phyloP scores from a whole-genome alignment of 2,329 filamentous ascomycete species.

The Annulohypoxylon truncatum region DNA sequence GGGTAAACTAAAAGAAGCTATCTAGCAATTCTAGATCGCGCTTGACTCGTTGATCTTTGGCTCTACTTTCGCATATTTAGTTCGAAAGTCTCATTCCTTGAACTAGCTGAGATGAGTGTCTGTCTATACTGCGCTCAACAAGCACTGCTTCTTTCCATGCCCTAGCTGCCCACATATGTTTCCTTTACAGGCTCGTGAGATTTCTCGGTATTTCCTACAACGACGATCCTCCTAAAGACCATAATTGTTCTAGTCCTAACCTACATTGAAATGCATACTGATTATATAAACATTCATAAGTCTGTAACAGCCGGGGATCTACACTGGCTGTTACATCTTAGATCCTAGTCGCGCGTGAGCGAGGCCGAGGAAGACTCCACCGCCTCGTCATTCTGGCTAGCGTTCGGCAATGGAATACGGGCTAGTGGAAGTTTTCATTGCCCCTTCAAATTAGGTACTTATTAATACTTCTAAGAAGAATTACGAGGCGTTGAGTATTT shows the following conservation, averaged over 20 bases:
- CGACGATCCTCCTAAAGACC: conserved; percentile 15
- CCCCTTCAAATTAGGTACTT: conserved; percentile 12
- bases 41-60: conserved; percentile 41
- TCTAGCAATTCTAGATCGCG: conserved; percentile 39
- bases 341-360: conserved; percentile 36
- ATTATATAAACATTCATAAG: conserved; percentile 17
- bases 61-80: conserved; percentile 27
- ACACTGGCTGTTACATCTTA: conserved; percentile 35
- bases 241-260: conserved; percentile 10
- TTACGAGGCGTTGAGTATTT: background rate
- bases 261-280: conserved; percentile 3
- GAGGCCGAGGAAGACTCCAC: conserved; percentile 35
- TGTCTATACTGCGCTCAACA: conserved; percentile 4
- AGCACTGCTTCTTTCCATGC: background rate
- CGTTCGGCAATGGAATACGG: conserved; percentile 36
- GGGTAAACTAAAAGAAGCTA: conserved; percentile 31
- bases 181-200: background rate
- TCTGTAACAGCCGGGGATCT: conserved; percentile 32
- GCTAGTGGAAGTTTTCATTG: conserved; percentile 21
- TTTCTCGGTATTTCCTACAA: conserved; percentile 4
- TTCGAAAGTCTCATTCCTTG: conserved; percentile 22
- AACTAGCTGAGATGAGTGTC: conserved; percentile 5
- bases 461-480: background rate
- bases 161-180: background rate
- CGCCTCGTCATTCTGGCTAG: conserved; percentile 33